Evolutionary conservation across 805 yeast genomes (phyloP).

Genomic region (Ogataea haglerorum): DNA sequence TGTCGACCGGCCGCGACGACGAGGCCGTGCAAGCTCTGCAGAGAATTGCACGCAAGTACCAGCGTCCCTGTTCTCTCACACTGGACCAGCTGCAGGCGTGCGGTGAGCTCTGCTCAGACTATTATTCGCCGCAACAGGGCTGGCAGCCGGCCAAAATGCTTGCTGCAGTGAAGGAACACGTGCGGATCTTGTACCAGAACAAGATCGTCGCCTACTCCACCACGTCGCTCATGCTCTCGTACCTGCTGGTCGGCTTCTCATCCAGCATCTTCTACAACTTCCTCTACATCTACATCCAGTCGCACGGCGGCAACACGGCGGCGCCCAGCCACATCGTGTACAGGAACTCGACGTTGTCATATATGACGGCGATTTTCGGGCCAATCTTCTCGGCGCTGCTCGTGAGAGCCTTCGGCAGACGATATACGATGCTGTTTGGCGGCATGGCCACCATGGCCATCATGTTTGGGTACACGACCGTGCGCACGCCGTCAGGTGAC

Average conservation of each 20-base stretch:
- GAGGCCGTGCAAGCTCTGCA: conserved; percentile 22
- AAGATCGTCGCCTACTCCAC: conserved; percentile 35
- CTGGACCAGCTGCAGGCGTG: conserved; percentile 38
- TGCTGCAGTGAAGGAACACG: conserved; percentile 18
- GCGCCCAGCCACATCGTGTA: conserved; percentile 35
- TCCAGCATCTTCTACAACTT: conserved; percentile 49
- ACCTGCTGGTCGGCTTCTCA: conserved; percentile 21
- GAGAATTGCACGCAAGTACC: conserved; percentile 42
- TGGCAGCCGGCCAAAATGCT: conserved; percentile 25
- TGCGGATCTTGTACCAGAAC: conserved; percentile 26
- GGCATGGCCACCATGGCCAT: conserved; percentile 49
- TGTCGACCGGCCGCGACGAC: background rate
- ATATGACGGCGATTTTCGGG: conserved; percentile 40
- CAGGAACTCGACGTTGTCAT: conserved; percentile 42
- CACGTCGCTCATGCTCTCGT: background rate
- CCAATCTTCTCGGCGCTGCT: background rate
- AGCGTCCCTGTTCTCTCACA: conserved; percentile 36
- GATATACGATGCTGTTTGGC: conserved; percentile 48
- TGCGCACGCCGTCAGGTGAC: conserved; percentile 47
- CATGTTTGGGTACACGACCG: conserved; percentile 55
- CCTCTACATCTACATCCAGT: conserved; percentile 43
- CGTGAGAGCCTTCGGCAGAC: conserved; percentile 38
- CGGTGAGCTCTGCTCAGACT: conserved; percentile 26
- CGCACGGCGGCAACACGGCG: conserved; percentile 43
- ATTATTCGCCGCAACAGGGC: background rate